Evolutionary conservation across 176 grass and related monocot species (phyloP), one percentile per base, ranked within the genome.

Genomic region (Cymbopogon citratus): DNA sequence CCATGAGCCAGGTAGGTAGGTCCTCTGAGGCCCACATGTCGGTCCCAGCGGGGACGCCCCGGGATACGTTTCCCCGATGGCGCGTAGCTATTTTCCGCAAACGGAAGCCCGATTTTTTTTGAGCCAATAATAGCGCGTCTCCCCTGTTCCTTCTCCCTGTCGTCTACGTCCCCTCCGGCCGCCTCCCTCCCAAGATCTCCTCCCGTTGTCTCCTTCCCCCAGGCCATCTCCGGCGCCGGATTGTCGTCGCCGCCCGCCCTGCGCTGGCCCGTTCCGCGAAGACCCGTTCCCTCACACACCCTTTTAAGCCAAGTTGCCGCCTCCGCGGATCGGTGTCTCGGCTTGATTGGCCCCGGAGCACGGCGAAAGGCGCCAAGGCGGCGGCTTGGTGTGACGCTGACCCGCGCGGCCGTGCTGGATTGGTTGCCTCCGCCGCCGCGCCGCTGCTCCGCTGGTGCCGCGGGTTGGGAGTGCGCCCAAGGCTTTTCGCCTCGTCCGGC

Each of bases 31-130:
- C 78, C 83, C 82, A 56, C 65, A 13, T 81, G 87, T 26, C 83
- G 78, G 83, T 9, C 26, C 72, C 71, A 76, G 71, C 26, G 65
- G 26, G 49, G 23, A 34, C 31, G n/a, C 16, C n/a, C 31, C 28
- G 16, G 73, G 82, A 79, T 35, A 73, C 29, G 56, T 25, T 51
- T 44, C 7, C 66, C 9, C 43, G 56, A 12, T 71, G 82, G 54
- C 83, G 56, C 56, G 64, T 89, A 81, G 56, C 87, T 85, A 85
- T 81, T 89, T 89, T 71, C 57, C 43, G 78, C 12, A 46, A 77
- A 23, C 57, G 3, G 23, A 71, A 76, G 63, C 23, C 40, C 12
- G 76, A 76, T 84, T n/a, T n/a, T n/a, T n/a, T n/a, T 69, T 62
- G 31, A 31, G 77, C 63, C 66, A 76, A 85, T 77, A 65, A 89